phyloP scores from a whole-genome alignment of 805 yeast species.

The Pichia ethanolica region DNA sequence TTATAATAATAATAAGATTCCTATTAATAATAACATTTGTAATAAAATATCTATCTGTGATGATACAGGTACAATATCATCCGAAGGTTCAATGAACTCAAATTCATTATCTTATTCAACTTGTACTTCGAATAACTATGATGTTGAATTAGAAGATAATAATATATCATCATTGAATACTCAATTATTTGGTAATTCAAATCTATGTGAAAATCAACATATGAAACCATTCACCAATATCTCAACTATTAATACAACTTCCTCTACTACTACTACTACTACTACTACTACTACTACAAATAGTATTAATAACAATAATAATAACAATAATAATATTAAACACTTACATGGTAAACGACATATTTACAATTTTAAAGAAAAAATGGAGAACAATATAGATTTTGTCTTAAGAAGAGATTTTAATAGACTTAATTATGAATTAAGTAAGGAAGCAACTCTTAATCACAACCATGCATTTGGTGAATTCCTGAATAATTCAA shows the following conservation, averaged over 20 bases:
- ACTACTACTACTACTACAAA: slow-evolving; percentile 1
- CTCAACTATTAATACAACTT: neutral
- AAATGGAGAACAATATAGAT: slow-evolving; percentile 18
- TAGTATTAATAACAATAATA: neutral
- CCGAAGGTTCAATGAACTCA: neutral
- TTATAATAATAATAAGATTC: no score
- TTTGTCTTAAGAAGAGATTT: slow-evolving; percentile 22
- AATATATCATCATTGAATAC: slow-evolving; percentile 1
- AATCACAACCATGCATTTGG: slow-evolving; percentile 6
- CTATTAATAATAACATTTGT: neutral
- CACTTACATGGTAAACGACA: slow-evolving; percentile 9
- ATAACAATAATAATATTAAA: neutral
- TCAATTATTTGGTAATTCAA: neutral
- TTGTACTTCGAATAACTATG: neutral
- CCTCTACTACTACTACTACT: no score
- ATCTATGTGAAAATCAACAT: neutral
- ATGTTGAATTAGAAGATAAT: neutral
- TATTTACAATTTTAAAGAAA: neutral
- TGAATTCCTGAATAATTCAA: slow-evolving; percentile 13
- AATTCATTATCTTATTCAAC: neutral
- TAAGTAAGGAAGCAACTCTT: slow-evolving; percentile 17
- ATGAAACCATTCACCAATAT: neutral
- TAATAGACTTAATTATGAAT: slow-evolving; percentile 4
- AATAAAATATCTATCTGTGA: neutral
- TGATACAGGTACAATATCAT: neutral